A percentile compares a stretch with the other conserved stretches of the same genome.
phyloP scores from a whole-genome alignment of 805 yeast genomes.

The Lachancea nothofagi region DNA sequence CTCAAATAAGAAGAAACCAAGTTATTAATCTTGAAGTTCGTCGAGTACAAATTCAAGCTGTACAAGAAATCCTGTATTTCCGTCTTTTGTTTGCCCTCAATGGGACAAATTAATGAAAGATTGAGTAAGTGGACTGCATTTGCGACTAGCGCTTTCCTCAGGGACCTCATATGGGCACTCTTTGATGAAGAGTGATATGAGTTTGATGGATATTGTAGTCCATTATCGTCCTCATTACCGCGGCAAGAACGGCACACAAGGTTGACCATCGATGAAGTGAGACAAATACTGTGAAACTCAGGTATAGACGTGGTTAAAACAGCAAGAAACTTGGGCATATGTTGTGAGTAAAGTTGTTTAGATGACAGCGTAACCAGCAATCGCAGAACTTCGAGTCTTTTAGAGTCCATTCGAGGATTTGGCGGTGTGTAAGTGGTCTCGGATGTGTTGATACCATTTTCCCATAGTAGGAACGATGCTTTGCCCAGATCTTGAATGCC shows the following conservation, averaged over 20 bases:
- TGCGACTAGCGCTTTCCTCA: slow-evolving; percentile 45
- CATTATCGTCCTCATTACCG: slow-evolving; percentile 39
- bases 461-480: slow-evolving; percentile 54
- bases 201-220: slow-evolving; percentile 34
- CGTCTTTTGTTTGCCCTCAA: slow-evolving; percentile 1
- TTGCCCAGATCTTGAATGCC: slow-evolving; percentile 24
- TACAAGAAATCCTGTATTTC: slow-evolving; percentile 7
- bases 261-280: slow-evolving; percentile 69
- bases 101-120: slow-evolving; percentile 1
- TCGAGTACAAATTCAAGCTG: slow-evolving; percentile 10
- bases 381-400: slow-evolving; percentile 62
- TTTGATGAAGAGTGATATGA: slow-evolving; percentile 30
- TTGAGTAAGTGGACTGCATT: slow-evolving; percentile 51
- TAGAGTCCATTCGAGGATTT: slow-evolving; percentile 46
- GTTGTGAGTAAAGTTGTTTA: slow-evolving; percentile 50
- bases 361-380: slow-evolving; percentile 59
- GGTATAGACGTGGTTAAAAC: slow-evolving; percentile 47
- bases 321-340: slow-evolving; percentile 54
- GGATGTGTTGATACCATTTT: slow-evolving; percentile 63
- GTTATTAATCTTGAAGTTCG: slow-evolving; percentile 8
- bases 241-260: slow-evolving; percentile 48
- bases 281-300: slow-evolving; percentile 42
- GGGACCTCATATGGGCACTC: slow-evolving; percentile 24
- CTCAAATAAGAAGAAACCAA: slow-evolving; percentile 35
- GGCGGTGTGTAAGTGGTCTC: slow-evolving; percentile 32